A percentile compares a stretch with the other conserved stretches of the same genome.
phyloP scores from a whole-genome alignment of 805 yeast species.

The Hagleromyces aurorensis region DNA sequence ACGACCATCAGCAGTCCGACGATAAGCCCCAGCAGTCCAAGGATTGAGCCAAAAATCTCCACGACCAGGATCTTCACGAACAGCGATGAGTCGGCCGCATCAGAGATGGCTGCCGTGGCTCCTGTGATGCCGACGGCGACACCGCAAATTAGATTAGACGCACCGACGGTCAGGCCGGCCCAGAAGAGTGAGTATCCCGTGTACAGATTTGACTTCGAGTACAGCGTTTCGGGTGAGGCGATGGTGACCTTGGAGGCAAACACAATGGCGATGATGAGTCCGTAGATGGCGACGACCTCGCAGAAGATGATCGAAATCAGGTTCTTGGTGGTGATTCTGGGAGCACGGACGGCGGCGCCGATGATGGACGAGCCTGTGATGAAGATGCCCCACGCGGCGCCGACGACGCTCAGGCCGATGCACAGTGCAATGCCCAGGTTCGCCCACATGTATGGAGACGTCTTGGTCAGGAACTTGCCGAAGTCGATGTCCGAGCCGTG shows the following conservation, averaged over 20 bases:
- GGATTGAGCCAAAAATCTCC: slow-evolving; percentile 94
- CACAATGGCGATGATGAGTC: slow-evolving; percentile 94
- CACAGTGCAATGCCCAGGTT: slow-evolving; percentile 80
- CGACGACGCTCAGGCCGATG: slow-evolving; percentile 89
- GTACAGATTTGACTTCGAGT: slow-evolving; percentile 77
- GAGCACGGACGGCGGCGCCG: slow-evolving; percentile 98
- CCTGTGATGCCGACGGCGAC: slow-evolving; percentile 96
- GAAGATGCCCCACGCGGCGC: slow-evolving; percentile 99
- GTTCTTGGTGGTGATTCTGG: slow-evolving; percentile 94
- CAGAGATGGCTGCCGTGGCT: slow-evolving; percentile 95
- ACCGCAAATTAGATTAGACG: slow-evolving; percentile 92
- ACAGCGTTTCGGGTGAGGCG: slow-evolving; percentile 50
- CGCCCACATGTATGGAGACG: slow-evolving; percentile 98
- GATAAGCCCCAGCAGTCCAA: slow-evolving; percentile 92
- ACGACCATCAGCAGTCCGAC: slow-evolving; percentile 97
- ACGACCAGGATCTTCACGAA: slow-evolving; percentile 94
- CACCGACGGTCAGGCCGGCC: slow-evolving; percentile 97
- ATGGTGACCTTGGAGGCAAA: slow-evolving; percentile 84
- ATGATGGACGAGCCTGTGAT: slow-evolving; percentile 88
- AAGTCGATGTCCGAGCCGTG: slow-evolving; percentile 88
- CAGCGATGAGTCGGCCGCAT: slow-evolving; percentile 92
- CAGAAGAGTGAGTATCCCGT: slow-evolving; percentile 94
- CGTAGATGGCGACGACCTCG: slow-evolving; percentile 98
- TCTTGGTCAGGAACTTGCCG: slow-evolving; percentile 74
- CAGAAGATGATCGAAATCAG: slow-evolving; percentile 95